These are phyloP conservation scores for Schoenoplectus tabernaemontani DNA, from an alignment of 202 grass and related monocot genomes.

Conservation along the genomic window DNA sequence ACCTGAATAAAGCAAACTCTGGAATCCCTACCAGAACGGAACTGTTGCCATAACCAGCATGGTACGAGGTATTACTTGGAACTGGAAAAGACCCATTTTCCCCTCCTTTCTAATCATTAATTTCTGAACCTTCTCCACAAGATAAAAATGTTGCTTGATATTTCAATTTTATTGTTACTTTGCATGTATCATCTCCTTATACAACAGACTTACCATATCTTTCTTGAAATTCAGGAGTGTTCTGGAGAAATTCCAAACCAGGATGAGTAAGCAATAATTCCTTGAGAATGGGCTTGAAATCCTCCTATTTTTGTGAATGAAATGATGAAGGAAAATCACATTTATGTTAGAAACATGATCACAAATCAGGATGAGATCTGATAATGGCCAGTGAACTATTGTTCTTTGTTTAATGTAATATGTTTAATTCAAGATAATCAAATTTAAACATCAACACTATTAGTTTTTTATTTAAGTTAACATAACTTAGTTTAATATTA, in stretches of 20 bases:
- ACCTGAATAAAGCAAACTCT: background rate
- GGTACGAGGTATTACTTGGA: background rate
- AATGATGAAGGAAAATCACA: constrained; percentile 25
- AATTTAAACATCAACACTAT: background rate
- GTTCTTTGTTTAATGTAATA: constrained; percentile 10
- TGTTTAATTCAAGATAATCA: constrained; percentile 1
- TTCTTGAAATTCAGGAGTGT: constrained; percentile 96
- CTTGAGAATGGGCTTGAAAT: constrained; percentile 80
- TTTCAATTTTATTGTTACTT: background rate
- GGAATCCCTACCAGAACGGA: background rate
- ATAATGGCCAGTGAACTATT: background rate
- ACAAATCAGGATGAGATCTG: background rate
- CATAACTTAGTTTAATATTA: background rate
- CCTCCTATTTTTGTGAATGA: constrained; percentile 48
- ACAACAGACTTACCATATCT: constrained; percentile 63
- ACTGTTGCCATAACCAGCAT: background rate
- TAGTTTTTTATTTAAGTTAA: background rate
- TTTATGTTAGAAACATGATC: background rate
- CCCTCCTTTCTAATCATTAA: background rate
- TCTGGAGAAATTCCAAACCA: constrained; percentile 91
- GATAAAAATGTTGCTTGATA: background rate
- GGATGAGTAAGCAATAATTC: constrained; percentile 90
- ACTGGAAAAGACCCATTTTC: background rate
- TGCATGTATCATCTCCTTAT: background rate
- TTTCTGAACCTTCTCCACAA: background rate